Conservation (phyloP, 768 basidiomycete genomes). For the Termitomyces titanicus region DNA sequence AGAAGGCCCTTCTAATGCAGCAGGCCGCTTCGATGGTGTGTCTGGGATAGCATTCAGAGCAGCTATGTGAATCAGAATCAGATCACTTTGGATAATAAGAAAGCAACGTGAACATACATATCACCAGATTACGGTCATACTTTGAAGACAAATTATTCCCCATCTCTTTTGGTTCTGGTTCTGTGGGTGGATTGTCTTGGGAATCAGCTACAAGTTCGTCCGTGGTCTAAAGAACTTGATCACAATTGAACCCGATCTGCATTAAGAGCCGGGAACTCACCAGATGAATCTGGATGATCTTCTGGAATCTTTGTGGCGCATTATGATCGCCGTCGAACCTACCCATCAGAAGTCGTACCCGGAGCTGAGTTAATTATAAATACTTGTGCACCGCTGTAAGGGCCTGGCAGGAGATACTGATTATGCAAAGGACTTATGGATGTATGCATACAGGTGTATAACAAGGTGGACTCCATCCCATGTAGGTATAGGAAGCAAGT, state of each 20-base stretch:
- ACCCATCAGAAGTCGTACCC: too few species aligned
- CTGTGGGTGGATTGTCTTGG: not conserved
- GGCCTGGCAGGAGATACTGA: too few species aligned
- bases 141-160: not conserved
- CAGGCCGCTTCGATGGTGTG: not conserved
- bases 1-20: not conserved
- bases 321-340: too few species aligned
- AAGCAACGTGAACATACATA: not conserved
- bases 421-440: too few species aligned
- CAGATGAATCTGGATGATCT: not conserved
- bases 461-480: slow-evolving; percentile 1
- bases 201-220: not conserved
- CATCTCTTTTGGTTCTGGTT: not conserved
- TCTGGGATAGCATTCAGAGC: not conserved
- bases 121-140: not conserved
- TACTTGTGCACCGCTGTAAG: too few species aligned
- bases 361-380: too few species aligned
- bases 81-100: not conserved
- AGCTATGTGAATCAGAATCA: not conserved
- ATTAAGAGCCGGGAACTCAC: not conserved
- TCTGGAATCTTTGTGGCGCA: too few species aligned
- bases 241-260: not conserved
- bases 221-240: not conserved
- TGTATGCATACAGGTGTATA: slow-evolving; percentile 7
- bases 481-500: not conserved